Conservation (phyloP, 805 yeast species). For the Candida chilensis region DNA sequence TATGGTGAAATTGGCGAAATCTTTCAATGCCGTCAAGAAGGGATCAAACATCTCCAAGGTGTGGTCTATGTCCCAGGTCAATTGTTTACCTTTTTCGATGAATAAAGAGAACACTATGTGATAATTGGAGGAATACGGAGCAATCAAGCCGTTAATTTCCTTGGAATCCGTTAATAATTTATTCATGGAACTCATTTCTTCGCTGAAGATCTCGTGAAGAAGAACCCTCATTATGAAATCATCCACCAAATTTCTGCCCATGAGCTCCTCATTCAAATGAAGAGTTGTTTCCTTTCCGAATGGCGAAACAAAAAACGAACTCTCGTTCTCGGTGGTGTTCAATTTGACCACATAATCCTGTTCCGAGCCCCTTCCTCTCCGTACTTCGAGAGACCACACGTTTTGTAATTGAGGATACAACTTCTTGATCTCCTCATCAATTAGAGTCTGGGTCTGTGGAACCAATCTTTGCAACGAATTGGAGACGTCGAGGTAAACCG, state of each 20-base stretch:
- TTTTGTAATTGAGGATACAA: constrained; percentile 12
- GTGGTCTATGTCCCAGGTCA: constrained; percentile 65
- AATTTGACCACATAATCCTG: constrained; percentile 28
- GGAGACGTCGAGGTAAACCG: constrained; percentile 30
- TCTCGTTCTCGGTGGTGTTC: constrained; percentile 12
- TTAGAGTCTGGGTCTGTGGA: constrained; percentile 19
- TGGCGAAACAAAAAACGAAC: constrained; percentile 21
- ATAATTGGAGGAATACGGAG: constrained; percentile 54
- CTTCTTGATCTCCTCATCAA: constrained; percentile 18
- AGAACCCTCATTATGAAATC: constrained; percentile 25
- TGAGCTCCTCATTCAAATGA: constrained; percentile 13
- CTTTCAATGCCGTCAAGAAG: constrained; percentile 39
- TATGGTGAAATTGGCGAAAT: constrained; percentile 61
- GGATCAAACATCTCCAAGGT: constrained; percentile 48
- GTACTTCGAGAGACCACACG: constrained; percentile 19
- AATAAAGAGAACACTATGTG: constrained; percentile 73
- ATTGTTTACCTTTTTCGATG: constrained; percentile 56
- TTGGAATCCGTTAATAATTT: constrained; percentile 6
- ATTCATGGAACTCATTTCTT: constrained; percentile 22
- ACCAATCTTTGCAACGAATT: constrained; percentile 18
- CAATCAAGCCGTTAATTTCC: constrained; percentile 21
- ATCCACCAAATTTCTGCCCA: constrained; percentile 16
- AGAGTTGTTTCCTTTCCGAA: constrained; percentile 20
- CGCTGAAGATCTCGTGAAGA: constrained; percentile 25
- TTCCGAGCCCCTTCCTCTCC: constrained; percentile 9